A percentile compares a stretch with the other conserved stretches of the same genome.
phyloP scores from a whole-genome alignment of 2,329 filamentous ascomycete genomes.

The Colletotrichum sublineola region DNA sequence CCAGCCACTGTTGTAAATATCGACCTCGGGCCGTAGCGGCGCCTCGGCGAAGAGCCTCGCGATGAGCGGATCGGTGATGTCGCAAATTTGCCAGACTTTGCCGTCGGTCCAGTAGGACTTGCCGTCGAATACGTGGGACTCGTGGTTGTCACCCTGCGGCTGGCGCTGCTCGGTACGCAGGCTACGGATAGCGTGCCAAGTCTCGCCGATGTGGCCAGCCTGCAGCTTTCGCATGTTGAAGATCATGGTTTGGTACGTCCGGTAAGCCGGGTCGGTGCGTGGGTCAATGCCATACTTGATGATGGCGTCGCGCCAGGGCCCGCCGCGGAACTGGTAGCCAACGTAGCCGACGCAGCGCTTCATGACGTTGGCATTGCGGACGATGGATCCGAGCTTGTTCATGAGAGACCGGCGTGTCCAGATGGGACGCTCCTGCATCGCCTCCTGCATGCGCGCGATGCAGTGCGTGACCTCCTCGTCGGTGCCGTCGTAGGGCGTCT shows the following conservation, averaged over 20 bases:
- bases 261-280: constrained; percentile 79
- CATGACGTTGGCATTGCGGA: constrained; percentile 69
- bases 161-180: constrained; percentile 52
- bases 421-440: constrained; percentile 82
- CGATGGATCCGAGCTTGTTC: constrained; percentile 73
- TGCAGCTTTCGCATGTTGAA: constrained; percentile 77
- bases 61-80: constrained; percentile 86
- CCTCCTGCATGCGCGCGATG: constrained; percentile 71
- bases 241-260: constrained; percentile 89
- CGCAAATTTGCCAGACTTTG: constrained; percentile 94
- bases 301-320: constrained; percentile 91
- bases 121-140: constrained; percentile 86
- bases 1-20: constrained; percentile 80
- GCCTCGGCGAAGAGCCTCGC: constrained; percentile 73
- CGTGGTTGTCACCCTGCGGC: constrained; percentile 55
- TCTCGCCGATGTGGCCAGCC: constrained; percentile 59
- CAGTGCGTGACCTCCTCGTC: constrained; percentile 74
- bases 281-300: constrained; percentile 91
- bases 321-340: constrained; percentile 92
- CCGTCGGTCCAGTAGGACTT: constrained; percentile 80
- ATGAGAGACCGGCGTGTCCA: constrained; percentile 88
- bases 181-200: constrained; percentile 64
- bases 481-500: constrained; percentile 68
- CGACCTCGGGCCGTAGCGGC: constrained; percentile 70
- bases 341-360: constrained; percentile 85